These are phyloP conservation scores for Saccharomycopsis hybrid DNA, from an alignment of 1,139 yeast species.

Conservation along the genomic window DNA sequence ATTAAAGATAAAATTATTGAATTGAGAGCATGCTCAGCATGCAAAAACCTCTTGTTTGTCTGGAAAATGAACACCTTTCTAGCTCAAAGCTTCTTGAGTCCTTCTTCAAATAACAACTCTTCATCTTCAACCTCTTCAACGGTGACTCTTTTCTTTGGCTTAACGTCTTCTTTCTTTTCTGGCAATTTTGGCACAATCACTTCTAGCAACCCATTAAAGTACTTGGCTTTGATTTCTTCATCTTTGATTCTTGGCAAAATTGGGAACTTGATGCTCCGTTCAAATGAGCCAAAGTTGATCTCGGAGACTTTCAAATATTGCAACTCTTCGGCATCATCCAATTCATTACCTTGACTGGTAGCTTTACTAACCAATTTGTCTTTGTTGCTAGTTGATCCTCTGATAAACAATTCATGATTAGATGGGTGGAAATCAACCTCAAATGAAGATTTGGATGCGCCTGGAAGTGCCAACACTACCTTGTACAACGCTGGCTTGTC, in stretches of 20 bases:
- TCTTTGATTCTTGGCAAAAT: slow-evolving; percentile 40
- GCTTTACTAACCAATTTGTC: slow-evolving; percentile 24
- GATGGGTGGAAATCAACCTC: slow-evolving; percentile 50
- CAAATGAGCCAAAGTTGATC: slow-evolving; percentile 45
- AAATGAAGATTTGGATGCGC: slow-evolving; percentile 45
- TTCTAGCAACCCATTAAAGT: slow-evolving; percentile 45
- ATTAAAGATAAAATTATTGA: no score
- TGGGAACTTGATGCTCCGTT: slow-evolving; percentile 48
- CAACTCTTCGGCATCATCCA: slow-evolving; percentile 26
- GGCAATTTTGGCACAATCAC: slow-evolving; percentile 41
- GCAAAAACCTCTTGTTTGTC: no score
- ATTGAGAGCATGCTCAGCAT: no score
- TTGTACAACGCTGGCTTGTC: slow-evolving; percentile 37
- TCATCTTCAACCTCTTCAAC: slow-evolving; percentile 38
- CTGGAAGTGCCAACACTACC: slow-evolving; percentile 46
- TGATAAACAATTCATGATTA: slow-evolving; percentile 41
- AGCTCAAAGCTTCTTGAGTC: slow-evolving; percentile 10
- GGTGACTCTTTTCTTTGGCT: slow-evolving; percentile 35
- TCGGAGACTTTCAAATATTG: slow-evolving; percentile 36
- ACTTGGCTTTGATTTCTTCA: slow-evolving; percentile 46
- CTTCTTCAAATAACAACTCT: slow-evolving; percentile 31
- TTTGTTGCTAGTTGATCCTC: slow-evolving; percentile 39
- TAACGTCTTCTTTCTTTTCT: slow-evolving; percentile 26
- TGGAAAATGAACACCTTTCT: no score
- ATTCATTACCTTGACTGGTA: slow-evolving; percentile 22